These are phyloP conservation scores for Colletotrichum scovillei DNA, from an alignment of 2,329 filamentous ascomycete genomes.

Conservation along the genomic window DNA sequence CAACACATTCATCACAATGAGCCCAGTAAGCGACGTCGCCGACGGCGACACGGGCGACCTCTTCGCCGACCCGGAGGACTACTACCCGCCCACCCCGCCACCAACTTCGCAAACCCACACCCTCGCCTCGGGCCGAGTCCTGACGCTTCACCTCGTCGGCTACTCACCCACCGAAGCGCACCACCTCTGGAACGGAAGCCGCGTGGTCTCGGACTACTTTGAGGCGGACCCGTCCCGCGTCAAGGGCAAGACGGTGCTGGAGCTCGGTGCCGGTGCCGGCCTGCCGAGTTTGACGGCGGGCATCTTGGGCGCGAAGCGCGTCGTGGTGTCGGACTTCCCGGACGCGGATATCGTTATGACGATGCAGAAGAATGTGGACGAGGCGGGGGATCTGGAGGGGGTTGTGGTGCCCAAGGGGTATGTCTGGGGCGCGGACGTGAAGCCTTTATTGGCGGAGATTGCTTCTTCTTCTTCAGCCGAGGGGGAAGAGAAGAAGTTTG, in stretches of 20 bases:
- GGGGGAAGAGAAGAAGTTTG: slow-evolving; percentile 64
- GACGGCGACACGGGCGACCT: slow-evolving; percentile 61
- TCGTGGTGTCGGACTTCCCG: slow-evolving; percentile 90
- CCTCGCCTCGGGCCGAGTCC: slow-evolving; percentile 71
- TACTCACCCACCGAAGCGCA: slow-evolving; percentile 92
- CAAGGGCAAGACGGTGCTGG: slow-evolving; percentile 77
- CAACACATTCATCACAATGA: not conserved
- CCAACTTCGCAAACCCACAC: slow-evolving; percentile 80
- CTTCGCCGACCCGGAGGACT: slow-evolving; percentile 86
- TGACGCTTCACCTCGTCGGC: slow-evolving; percentile 84
- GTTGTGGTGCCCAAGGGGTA: slow-evolving; percentile 75
- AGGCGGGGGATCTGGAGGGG: slow-evolving; percentile 49
- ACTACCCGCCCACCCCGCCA: slow-evolving; percentile 80
- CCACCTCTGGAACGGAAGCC: slow-evolving; percentile 90
- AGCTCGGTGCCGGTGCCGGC: slow-evolving; percentile 89
- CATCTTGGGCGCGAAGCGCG: slow-evolving; percentile 74
- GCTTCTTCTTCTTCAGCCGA: slow-evolving; percentile 46
- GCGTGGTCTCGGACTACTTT: slow-evolving; percentile 81
- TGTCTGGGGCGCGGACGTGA: slow-evolving; percentile 81
- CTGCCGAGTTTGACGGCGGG: slow-evolving; percentile 84
- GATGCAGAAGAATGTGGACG: slow-evolving; percentile 79
- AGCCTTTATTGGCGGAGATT: slow-evolving; percentile 69
- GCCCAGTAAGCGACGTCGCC: slow-evolving; percentile 29
- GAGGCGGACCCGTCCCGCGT: slow-evolving; percentile 76
- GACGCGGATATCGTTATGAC: slow-evolving; percentile 86